Evolutionary conservation across 345 rosid species (phyloP).

Genomic region (Cardamine chenopodiifolia): DNA sequence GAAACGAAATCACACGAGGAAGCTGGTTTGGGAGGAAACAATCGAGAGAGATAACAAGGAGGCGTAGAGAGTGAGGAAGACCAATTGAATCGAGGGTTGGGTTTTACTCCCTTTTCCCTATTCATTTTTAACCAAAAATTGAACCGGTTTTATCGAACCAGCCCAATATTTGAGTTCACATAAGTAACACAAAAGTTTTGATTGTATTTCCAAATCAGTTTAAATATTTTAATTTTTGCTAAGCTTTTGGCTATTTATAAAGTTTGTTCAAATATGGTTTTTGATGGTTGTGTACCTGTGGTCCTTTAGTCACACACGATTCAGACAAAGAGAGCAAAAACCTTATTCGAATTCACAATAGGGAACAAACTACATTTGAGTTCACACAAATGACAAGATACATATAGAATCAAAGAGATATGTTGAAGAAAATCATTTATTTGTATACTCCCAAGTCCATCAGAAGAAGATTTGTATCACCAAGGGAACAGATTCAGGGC

Average conservation of each 20-base stretch:
- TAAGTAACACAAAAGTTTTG: neutral
- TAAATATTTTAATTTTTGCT: neutral
- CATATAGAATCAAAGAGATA: slow-evolving; percentile 3
- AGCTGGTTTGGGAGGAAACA: neutral
- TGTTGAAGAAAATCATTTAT: neutral
- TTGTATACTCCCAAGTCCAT: neutral
- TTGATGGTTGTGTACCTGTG: neutral
- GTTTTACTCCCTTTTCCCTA: neutral
- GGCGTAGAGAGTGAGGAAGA: slow-evolving; percentile 28
- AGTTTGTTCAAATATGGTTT: neutral
- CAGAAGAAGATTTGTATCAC: neutral
- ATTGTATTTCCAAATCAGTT: neutral
- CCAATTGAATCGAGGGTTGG: slow-evolving; percentile 15
- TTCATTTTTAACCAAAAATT: neutral
- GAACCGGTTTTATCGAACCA: slow-evolving; percentile 10
- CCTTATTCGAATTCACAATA: neutral
- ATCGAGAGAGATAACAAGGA: slow-evolving; percentile 19
- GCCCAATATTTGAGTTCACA: too few relatives aligned
- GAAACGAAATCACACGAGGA: neutral
- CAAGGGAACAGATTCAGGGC: slow-evolving; percentile 36
- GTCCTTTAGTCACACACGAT: neutral
- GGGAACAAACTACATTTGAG: neutral
- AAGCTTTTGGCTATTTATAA: neutral
- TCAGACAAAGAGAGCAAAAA: neutral
- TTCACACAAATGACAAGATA: slow-evolving; percentile 7